A percentile compares a stretch with the other conserved stretches of the same genome.
These are phyloP conservation scores for Thielaviopsis punctulata DNA, from an alignment of 2,329 filamentous ascomycete genomes.

Conservation along the genomic window DNA sequence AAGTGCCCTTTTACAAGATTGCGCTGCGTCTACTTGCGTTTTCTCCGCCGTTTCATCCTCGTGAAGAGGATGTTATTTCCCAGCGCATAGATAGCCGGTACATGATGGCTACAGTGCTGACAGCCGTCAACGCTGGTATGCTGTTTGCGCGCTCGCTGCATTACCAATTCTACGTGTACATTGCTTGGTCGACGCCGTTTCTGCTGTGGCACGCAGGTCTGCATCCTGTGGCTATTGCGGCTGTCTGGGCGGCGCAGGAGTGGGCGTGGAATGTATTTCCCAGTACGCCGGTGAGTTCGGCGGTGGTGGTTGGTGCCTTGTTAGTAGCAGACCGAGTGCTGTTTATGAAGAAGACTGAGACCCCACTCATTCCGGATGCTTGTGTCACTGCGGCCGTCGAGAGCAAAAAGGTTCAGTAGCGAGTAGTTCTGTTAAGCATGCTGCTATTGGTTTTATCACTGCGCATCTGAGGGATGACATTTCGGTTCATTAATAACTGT, in stretches of 20 bases:
- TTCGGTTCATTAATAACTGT: too few species aligned
- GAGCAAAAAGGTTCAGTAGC: slow-evolving; percentile 17
- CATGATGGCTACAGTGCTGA: slow-evolving; percentile 59
- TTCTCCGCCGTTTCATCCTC: slow-evolving; percentile 27
- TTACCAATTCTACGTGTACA: slow-evolving; percentile 89
- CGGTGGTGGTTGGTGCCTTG: slow-evolving; percentile 52
- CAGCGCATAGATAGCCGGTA: slow-evolving; percentile 50
- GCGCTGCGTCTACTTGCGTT: slow-evolving; percentile 25
- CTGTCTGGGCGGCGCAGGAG: slow-evolving; percentile 63
- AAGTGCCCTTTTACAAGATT: slow-evolving; percentile 39
- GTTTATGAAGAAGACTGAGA: slow-evolving; percentile 8
- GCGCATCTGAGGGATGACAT: too few species aligned
- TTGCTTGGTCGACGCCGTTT: slow-evolving; percentile 78
- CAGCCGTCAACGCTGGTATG: slow-evolving; percentile 61
- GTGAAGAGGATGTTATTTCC: slow-evolving; percentile 40
- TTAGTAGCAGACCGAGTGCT: slow-evolving; percentile 32
- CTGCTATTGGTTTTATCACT: too few species aligned
- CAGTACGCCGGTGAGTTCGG: slow-evolving; percentile 43
- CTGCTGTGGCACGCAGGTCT: slow-evolving; percentile 64
- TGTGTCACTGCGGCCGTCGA: slow-evolving; percentile 14
- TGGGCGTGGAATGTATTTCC: slow-evolving; percentile 91
- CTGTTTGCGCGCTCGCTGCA: slow-evolving; percentile 77
- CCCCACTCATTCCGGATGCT: slow-evolving; percentile 11
- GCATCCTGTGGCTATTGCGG: slow-evolving; percentile 48
- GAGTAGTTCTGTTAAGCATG: background rate